phyloP scores from a whole-genome alignment of 495 filamentous ascomycete genomes.

The Annulohypoxylon moriforme region DNA sequence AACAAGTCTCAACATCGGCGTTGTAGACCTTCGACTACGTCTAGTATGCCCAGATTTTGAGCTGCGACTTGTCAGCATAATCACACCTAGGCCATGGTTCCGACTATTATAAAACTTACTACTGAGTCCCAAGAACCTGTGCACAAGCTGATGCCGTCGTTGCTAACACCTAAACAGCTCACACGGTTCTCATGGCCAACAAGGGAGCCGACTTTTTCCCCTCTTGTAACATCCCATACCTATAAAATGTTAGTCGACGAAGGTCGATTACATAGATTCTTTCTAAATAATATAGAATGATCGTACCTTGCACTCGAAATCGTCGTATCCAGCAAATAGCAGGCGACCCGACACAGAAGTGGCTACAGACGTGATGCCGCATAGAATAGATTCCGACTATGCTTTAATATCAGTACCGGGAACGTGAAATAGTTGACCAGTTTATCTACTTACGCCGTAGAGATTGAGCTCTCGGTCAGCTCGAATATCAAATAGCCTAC shows the following conservation, averaged over 20 bases:
- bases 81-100: background rate
- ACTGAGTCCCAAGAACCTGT: slow-evolving; percentile 99
- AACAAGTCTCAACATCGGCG: slow-evolving; percentile 8
- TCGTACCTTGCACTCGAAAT: slow-evolving; percentile 98
- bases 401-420: slow-evolving; percentile 36
- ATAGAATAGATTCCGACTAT: slow-evolving; percentile 95
- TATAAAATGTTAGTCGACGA: slow-evolving; percentile 50
- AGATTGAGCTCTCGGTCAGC: slow-evolving; percentile 96
- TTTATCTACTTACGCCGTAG: slow-evolving; percentile 78
- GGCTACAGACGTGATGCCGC: slow-evolving; percentile 97
- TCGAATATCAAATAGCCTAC: slow-evolving; percentile 96
- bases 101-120: slow-evolving; percentile 69
- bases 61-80: slow-evolving; percentile 62
- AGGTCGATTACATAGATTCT: no score
- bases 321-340: slow-evolving; percentile 97
- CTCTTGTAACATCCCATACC: slow-evolving; percentile 98
- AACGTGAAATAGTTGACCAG: background rate
- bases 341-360: slow-evolving; percentile 97
- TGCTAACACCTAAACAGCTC: slow-evolving; percentile 97
- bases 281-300: background rate
- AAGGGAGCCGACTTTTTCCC: slow-evolving; percentile 95
- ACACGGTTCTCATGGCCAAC: slow-evolving; percentile 99
- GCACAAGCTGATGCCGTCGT: slow-evolving; percentile 98
- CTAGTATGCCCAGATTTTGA: slow-evolving; percentile 87
- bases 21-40: slow-evolving; percentile 39